Evolutionary conservation across 345 rosid genomes (phyloP).

Genomic region (Syzygium jambos): DNA sequence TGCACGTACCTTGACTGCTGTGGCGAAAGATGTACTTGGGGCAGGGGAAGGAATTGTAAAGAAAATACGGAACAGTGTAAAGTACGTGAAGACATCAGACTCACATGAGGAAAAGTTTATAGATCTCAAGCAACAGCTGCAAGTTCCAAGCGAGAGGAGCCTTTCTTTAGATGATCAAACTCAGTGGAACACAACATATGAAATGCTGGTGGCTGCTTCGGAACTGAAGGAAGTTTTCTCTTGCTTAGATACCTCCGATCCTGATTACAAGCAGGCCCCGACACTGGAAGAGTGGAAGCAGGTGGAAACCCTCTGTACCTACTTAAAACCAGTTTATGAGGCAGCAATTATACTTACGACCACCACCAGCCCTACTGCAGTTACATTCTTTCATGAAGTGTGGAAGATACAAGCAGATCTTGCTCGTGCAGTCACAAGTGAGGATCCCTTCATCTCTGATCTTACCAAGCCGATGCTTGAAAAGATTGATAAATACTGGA

Average conservation of each 20-base stretch:
- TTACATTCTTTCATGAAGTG: slow-evolving; percentile 67
- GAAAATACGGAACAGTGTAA: slow-evolving; percentile 76
- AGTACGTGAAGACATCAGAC: slow-evolving; percentile 77
- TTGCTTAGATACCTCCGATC: slow-evolving; percentile 80
- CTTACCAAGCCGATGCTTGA: slow-evolving; percentile 55
- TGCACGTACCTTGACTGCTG: slow-evolving; percentile 43
- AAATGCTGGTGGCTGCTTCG: slow-evolving; percentile 77
- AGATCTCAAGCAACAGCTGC: slow-evolving; percentile 85
- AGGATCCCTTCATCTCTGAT: slow-evolving; percentile 46
- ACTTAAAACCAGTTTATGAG: slow-evolving; percentile 69
- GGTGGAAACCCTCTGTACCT: slow-evolving; percentile 56
- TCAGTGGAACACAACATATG: slow-evolving; percentile 79
- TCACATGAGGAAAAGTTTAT: slow-evolving; percentile 81
- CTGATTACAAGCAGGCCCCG: slow-evolving; percentile 67
- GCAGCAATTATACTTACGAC: slow-evolving; percentile 52
- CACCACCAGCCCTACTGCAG: slow-evolving; percentile 36
- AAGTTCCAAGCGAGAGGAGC: slow-evolving; percentile 64
- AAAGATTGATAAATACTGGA: slow-evolving; percentile 65
- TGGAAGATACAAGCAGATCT: slow-evolving; percentile 86
- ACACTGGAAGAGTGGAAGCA: slow-evolving; percentile 68
- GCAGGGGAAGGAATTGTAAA: slow-evolving; percentile 46
- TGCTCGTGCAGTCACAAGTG: slow-evolving; percentile 36
- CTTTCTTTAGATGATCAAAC: slow-evolving; percentile 64
- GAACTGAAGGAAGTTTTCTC: slow-evolving; percentile 84
- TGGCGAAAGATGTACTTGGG: slow-evolving; percentile 50